A percentile compares a stretch with the other conserved stretches of the same genome.
phyloP scores from a whole-genome alignment of 2,329 filamentous ascomycete genomes.

The Aspergillus niger region DNA sequence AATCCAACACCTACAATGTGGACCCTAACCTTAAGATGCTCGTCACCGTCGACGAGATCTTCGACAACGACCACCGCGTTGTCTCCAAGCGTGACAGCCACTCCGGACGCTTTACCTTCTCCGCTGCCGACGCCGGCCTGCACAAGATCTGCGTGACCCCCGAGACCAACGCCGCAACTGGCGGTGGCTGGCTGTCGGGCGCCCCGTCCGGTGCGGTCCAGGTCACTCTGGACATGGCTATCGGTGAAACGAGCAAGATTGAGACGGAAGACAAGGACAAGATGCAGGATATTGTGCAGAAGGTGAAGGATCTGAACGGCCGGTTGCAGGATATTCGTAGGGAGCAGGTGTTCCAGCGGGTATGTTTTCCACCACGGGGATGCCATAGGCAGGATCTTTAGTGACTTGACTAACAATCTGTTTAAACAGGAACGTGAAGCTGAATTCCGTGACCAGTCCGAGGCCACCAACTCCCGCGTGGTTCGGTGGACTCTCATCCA shows the following conservation, averaged over 20 bases:
- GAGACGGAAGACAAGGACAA: conserved; percentile 93
- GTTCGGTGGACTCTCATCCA: conserved; percentile 94
- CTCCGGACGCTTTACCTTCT: conserved; percentile 90
- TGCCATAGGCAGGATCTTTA: background rate
- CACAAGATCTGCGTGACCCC: conserved; percentile 95
- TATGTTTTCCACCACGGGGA: conserved; percentile 45
- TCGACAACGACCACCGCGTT: conserved; percentile 96
- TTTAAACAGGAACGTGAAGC: conserved; percentile 80
- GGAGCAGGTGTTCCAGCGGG: conserved; percentile 95
- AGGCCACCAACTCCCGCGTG: conserved; percentile 86
- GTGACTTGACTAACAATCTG: background rate
- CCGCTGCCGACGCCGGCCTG: conserved; percentile 88
- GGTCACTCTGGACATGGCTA: conserved; percentile 84
- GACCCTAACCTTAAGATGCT: conserved; percentile 78
- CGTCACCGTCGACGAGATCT: conserved; percentile 93
- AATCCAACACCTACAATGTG: conserved; percentile 66
- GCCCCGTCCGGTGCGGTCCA: conserved; percentile 74
- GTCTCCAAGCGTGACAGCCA: conserved; percentile 78
- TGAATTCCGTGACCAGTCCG: conserved; percentile 97
- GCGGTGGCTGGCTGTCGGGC: conserved; percentile 71
- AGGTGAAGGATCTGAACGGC: conserved; percentile 85
- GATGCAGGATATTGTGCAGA: conserved; percentile 83
- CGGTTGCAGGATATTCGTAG: conserved; percentile 83
- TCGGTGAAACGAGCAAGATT: conserved; percentile 91
- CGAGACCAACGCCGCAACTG: conserved; percentile 67